Conservation (phyloP, 2,329 filamentous ascomycete genomes). For the Calonectria hongkongensis region DNA sequence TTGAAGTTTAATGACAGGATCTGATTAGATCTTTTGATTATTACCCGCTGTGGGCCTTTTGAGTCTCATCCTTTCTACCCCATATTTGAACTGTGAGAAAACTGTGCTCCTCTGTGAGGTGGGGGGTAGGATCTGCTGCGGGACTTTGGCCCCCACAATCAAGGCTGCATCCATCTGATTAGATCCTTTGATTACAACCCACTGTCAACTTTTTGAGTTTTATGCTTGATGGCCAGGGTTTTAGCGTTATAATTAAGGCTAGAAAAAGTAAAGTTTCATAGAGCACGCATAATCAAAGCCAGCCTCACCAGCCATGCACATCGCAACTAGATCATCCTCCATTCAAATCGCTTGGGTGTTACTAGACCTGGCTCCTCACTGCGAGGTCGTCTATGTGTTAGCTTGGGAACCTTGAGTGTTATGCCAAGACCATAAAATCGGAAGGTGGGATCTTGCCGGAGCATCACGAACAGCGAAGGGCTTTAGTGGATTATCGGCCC, state of each 20-base stretch:
- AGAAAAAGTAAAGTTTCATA: not conserved
- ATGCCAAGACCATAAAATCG: not conserved
- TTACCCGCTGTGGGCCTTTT: not conserved
- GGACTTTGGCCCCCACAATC: not conserved
- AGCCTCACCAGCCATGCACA: not conserved
- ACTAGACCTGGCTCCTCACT: not conserved
- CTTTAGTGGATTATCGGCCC: not conserved
- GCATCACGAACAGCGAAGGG: not conserved
- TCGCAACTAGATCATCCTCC: not conserved
- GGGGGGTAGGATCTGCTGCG: not conserved
- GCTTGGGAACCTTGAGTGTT: not conserved
- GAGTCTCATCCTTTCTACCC: not conserved
- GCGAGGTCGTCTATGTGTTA: not conserved
- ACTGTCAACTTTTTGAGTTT: too few species aligned
- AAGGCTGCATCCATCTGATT: too few species aligned
- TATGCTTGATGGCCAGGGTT: too few species aligned
- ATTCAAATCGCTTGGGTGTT: not conserved
- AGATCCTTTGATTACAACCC: too few species aligned
- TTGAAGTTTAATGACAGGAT: constrained; percentile 4
- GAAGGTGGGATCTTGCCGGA: not conserved
- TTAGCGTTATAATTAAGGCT: not conserved
- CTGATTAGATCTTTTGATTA: constrained; percentile 11
- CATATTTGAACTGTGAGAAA: constrained; percentile 1
- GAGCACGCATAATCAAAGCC: not conserved
- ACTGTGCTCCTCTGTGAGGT: not conserved